phyloP scores from a whole-genome alignment of 495 filamentous ascomycete genomes.

The Podospora didyma region DNA sequence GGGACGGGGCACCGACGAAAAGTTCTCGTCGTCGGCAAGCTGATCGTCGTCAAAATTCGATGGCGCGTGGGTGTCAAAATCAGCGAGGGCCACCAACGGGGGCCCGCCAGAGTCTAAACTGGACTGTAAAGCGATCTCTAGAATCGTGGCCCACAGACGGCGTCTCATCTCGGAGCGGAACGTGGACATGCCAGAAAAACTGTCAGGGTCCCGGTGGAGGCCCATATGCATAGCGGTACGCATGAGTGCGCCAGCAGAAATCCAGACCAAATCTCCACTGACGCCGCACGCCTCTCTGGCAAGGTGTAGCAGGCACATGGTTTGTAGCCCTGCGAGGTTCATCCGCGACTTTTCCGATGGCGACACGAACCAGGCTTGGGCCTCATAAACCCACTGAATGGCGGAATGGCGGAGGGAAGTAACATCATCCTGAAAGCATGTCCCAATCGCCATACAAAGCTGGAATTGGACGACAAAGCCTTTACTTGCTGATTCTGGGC shows the following conservation, averaged over 20 bases:
- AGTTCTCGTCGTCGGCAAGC: slow-evolving; percentile 25
- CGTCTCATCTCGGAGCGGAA: slow-evolving; percentile 63
- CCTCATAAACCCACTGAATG: slow-evolving; percentile 59
- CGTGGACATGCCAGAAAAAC: slow-evolving; percentile 33
- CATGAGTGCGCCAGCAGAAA: slow-evolving; percentile 53
- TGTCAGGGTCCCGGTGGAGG: slow-evolving; percentile 54
- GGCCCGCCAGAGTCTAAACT: slow-evolving; percentile 57
- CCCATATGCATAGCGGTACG: slow-evolving; percentile 59
- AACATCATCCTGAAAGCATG: slow-evolving; percentile 49
- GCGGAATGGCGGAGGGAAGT: slow-evolving; percentile 47
- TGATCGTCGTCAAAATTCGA: slow-evolving; percentile 50
- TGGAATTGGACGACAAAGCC: slow-evolving; percentile 58
- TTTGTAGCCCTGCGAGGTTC: slow-evolving; percentile 53
- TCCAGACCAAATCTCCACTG: slow-evolving; percentile 56
- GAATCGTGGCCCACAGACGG: slow-evolving; percentile 63
- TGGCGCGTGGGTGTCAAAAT: slow-evolving; percentile 55
- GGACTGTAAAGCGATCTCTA: slow-evolving; percentile 59
- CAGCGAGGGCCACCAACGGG: slow-evolving; percentile 47
- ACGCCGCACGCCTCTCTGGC: slow-evolving; percentile 54
- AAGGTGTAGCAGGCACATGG: slow-evolving; percentile 56
- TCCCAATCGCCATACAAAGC: slow-evolving; percentile 60
- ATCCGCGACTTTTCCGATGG: slow-evolving; percentile 51
- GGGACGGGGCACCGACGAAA: slow-evolving; percentile 11
- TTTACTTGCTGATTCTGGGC: slow-evolving; percentile 15
- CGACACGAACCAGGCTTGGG: slow-evolving; percentile 57